Evolutionary conservation across 2,329 filamentous ascomycete genomes (phyloP).

Genomic region (Aciculosporium take): DNA sequence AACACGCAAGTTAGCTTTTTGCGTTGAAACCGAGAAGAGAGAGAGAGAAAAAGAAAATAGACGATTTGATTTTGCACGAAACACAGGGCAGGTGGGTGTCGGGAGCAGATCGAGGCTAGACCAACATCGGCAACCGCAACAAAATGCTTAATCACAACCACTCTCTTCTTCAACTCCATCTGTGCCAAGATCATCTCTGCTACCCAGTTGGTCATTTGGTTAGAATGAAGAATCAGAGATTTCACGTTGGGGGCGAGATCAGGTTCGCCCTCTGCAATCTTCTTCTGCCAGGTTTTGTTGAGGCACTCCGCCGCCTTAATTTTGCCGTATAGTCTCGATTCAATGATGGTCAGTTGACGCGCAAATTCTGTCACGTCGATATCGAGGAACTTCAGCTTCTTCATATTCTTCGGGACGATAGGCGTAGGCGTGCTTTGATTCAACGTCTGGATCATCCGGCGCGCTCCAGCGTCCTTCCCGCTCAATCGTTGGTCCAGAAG

Average conservation of each 20-base stretch:
- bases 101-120: conserved; percentile 10
- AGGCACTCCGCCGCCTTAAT: conserved; percentile 92
- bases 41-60: background rate
- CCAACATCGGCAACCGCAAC: conserved; percentile 87
- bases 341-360: conserved; percentile 92
- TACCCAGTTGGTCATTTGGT: conserved; percentile 98
- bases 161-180: conserved; percentile 85
- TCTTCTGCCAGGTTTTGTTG: conserved; percentile 99
- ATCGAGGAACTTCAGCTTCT: conserved; percentile 95
- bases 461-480: conserved; percentile 75
- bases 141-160: conserved; percentile 97
- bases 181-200: conserved; percentile 97
- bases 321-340: conserved; percentile 86
- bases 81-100: background rate
- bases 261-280: conserved; percentile 63
- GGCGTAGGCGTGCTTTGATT: conserved; percentile 71
- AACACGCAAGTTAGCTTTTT: conserved; percentile 8
- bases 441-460: conserved; percentile 74
- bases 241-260: conserved; percentile 92
- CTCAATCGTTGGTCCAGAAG: conserved; percentile 78
- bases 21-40: background rate
- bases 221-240: conserved; percentile 90
- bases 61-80: no score
- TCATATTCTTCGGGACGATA: conserved; percentile 98
- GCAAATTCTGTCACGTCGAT: conserved; percentile 94